Evolutionary conservation across 139 green algal genomes (phyloP), one percentile per base, ranked within the genome.

Genomic region (Pseudopediastrum boryanum): DNA sequence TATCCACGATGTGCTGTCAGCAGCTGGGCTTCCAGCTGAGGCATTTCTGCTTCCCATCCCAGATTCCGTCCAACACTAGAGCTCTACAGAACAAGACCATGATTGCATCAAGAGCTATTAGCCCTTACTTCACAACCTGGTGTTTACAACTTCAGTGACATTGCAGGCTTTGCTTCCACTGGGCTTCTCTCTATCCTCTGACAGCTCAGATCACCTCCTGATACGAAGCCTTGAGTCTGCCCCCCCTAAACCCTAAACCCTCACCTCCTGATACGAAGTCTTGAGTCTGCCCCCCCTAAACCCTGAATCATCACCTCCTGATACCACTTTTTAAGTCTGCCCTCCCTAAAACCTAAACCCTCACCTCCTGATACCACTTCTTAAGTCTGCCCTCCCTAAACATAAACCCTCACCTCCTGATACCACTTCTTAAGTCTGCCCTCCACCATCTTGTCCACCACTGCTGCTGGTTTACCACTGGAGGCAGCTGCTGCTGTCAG

Each of bases 361-460:
- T n/a, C n/a, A 25, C 54, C 54, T 64, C n/a, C 10, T 27, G 10
- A 25, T 8, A 6, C 54, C 7, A 64, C n/a, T 7, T 13, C 10
- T 13, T 27, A 25, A 9, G 7, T 19, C 48, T 19, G 16, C 48
- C 16, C 58, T 27, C 19, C 58, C 19, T 27, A 31, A 66, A 31
- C n/a, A n/a, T n/a, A n/a, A n/a, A n/a, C n/a, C n/a, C n/a, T n/a
- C n/a, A 59, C 50, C 23, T 59, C 50, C 50, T 59, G 21, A 39
- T 83, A 87, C 41, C 81, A 92, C 83, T 98, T 98, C 52, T 77
- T 61, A 23, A 98, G 66, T 27, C 93, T 85, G 8, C 95, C 95
- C 38, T 89, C 72, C 10, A 97, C 87, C 79, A 98, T 94, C 78
- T 94, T 96, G 21, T 90, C 85, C 16, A 98, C 72, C 23, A 98